Evolutionary conservation across 2,329 filamentous ascomycete species (phyloP).

Genomic region (Colletotrichum theobromicola): DNA sequence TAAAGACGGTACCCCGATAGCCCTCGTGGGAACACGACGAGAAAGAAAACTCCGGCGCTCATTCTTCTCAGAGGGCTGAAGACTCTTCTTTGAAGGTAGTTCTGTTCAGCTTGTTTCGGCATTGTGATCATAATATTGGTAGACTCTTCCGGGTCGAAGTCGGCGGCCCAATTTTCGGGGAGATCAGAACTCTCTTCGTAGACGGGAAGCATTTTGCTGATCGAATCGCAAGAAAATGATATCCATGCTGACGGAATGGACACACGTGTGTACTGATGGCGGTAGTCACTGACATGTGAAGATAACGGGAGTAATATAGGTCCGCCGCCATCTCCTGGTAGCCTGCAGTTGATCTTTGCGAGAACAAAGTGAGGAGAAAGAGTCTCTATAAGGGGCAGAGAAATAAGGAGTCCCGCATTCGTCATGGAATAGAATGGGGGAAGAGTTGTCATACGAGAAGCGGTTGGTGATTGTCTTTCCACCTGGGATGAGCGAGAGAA

Average conservation of each 20-base stretch:
- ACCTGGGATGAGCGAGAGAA: background rate
- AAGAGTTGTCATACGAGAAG: background rate
- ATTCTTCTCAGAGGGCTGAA: background rate
- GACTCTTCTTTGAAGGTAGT: background rate
- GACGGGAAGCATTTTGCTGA: background rate
- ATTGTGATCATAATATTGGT: background rate
- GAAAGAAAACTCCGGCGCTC: background rate
- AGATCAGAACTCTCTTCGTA: background rate
- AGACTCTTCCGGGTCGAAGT: background rate
- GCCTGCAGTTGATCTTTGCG: background rate
- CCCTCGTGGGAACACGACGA: background rate
- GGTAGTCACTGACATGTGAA: background rate
- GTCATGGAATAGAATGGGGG: background rate
- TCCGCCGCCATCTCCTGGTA: background rate
- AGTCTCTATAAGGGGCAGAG: background rate
- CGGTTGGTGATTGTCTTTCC: background rate
- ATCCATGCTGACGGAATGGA: background rate
- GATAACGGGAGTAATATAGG: background rate
- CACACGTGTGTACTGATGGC: background rate
- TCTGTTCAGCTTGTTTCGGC: background rate
- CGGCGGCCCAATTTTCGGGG: background rate
- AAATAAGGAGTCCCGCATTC: background rate
- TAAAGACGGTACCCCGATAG: background rate
- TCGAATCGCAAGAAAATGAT: background rate
- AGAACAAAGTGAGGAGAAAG: background rate